Evolutionary conservation across 305 asterid species (phyloP).

Genomic region (Fraxinus floribunda): DNA sequence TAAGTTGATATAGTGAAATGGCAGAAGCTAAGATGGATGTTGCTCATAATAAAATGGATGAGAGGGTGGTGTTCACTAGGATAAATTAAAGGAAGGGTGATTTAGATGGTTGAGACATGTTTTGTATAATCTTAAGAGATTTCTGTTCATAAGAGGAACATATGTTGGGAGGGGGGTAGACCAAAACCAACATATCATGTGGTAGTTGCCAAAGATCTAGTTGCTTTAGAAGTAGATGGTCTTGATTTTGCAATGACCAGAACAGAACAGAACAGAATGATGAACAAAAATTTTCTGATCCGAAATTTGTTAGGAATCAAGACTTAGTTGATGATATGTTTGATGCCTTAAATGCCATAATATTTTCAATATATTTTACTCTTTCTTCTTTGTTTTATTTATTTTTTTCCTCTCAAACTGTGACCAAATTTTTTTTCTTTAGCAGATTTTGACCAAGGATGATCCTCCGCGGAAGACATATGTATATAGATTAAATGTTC

Average conservation of each 20-base stretch:
- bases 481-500: slow-evolving; percentile 79
- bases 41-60: neutral
- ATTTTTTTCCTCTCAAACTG: slow-evolving; percentile 4
- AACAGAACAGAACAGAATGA: neutral
- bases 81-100: neutral
- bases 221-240: neutral
- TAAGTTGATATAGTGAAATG: neutral
- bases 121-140: neutral
- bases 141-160: neutral
- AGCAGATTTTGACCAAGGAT: slow-evolving; percentile 82
- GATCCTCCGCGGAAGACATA: slow-evolving; percentile 90
- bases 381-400: neutral
- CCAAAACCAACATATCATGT: neutral
- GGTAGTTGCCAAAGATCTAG: neutral
- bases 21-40: neutral
- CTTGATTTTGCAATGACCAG: neutral
- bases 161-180: neutral
- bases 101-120: neutral
- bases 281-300: neutral
- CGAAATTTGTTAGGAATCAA: neutral
- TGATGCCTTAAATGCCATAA: neutral
- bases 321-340: slow-evolving; percentile 1
- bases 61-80: neutral
- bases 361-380: neutral
- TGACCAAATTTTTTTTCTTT: slow-evolving; percentile 6